Evolutionary conservation across 306 rosid species (phyloP), one percentile per base, ranked within the genome.

Genomic region (Inga leiocalycina): DNA sequence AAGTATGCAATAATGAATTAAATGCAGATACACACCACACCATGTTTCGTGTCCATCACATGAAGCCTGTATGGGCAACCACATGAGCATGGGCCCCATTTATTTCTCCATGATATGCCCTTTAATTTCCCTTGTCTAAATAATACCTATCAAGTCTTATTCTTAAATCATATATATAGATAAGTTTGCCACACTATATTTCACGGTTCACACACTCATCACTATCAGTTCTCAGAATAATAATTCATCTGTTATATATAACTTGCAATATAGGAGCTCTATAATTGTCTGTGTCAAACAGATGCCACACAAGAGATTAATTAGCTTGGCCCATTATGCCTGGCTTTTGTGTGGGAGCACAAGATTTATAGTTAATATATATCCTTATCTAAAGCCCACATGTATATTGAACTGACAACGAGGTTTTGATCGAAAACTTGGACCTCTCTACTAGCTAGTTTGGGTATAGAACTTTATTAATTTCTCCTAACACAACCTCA

Each of bases 31-130:
- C 52, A 65, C 78, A 72, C 79, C 66, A 85, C 83, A 54, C 61
- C 79, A 10, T 71, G 37, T 57, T 78, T 73, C 80, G 66, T 65
- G 64, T 44, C 51, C 64, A 69, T 81, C 90, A 87, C 88, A 84
- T 81, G 88, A 87, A 35, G 44, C 41, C 73, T 61, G 83, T 48
- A 81, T 85, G 85, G 85, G 80, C 83, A 81, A 52, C 76, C 90
- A 85, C 86, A 80, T 79, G 81, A 79, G 39, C 86, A 6, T 88
- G 92, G 81, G 80, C 88, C 90, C 32, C 86, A 71, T 52, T 39
- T 69, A 20, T 39, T 15, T 49, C 51, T 62, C 5, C 37, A 67
- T 67, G 24, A 67, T 39, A 69, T 20, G 17, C 32, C 83, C 87
- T 84, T 84, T 80, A 20, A 71, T 13, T 71, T 30, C 17, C 17